A percentile compares a stretch with the other conserved stretches of the same genome.
These are phyloP conservation scores for Bryum argenteum DNA, from an alignment of 225 moss, liverwort and hornwort species.

Conservation along the genomic window DNA sequence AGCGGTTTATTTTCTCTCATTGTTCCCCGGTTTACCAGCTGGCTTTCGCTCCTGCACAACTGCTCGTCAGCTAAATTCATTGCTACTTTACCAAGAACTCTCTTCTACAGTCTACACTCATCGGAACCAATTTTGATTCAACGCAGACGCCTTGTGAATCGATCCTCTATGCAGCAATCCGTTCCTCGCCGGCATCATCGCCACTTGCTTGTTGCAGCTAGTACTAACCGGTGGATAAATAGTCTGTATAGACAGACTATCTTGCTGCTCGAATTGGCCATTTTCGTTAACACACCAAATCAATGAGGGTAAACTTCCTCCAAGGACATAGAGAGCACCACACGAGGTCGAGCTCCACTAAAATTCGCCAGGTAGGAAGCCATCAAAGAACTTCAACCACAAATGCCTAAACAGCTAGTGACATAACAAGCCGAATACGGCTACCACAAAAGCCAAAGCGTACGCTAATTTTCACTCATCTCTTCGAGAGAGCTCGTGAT, in stretches of 20 bases:
- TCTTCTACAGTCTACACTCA: not conserved
- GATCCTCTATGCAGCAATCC: slow-evolving; percentile 13
- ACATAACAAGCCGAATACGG: no score
- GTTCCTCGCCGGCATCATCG: not conserved
- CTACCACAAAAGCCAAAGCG: not conserved
- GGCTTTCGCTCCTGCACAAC: slow-evolving; percentile 36
- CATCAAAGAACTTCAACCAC: slow-evolving; percentile 21
- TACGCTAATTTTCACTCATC: not conserved
- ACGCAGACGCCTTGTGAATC: not conserved
- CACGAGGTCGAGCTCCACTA: slow-evolving; percentile 1
- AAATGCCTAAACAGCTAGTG: not conserved
- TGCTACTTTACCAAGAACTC: slow-evolving; percentile 30
- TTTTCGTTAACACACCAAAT: not conserved
- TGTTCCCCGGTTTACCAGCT: slow-evolving; percentile 39
- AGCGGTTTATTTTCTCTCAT: slow-evolving; percentile 29
- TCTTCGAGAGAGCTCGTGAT: not conserved
- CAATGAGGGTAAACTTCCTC: not conserved
- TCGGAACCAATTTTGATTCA: not conserved
- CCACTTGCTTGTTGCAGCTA: not conserved
- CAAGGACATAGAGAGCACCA: slow-evolving; percentile 6
- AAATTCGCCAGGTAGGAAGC: not conserved
- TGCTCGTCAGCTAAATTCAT: slow-evolving; percentile 48
- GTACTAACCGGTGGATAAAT: not conserved
- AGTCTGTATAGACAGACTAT: not conserved
- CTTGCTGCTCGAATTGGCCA: slow-evolving; percentile 3